Conservation (phyloP, 1,284 basidiomycete species). For the Cystobasidiaceae sp. region DNA sequence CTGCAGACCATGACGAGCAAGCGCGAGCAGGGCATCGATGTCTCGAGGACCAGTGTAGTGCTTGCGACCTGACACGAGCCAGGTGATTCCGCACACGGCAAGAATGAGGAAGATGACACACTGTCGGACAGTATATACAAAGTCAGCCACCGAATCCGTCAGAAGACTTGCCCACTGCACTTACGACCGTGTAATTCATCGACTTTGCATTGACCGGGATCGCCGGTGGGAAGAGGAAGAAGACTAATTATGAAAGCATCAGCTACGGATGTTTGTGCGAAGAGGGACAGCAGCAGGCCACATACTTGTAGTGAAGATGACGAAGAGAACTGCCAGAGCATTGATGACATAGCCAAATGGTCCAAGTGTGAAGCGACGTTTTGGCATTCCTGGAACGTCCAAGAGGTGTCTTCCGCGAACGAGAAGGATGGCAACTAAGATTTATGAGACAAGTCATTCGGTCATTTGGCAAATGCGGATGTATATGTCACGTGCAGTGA, state of each 20-base stretch:
- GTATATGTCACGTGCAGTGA: too few species aligned
- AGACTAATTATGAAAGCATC: too few species aligned
- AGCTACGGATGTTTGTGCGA: neutral
- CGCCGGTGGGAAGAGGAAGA: conserved; percentile 53
- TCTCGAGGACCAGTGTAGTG: conserved; percentile 48
- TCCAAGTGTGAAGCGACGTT: conserved; percentile 36
- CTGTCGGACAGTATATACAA: conserved; percentile 13
- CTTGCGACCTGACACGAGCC: conserved; percentile 47
- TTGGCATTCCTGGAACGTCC: conserved; percentile 42
- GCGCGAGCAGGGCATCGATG: conserved; percentile 50
- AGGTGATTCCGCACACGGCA: conserved; percentile 45
- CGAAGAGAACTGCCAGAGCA: conserved; percentile 48
- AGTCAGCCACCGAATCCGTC: too few species aligned
- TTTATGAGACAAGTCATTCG: too few species aligned
- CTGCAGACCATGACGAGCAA: conserved; percentile 26
- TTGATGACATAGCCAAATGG: conserved; percentile 43
- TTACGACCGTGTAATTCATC: conserved; percentile 48
- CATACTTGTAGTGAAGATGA: conserved; percentile 44
- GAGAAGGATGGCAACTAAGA: conserved; percentile 48
- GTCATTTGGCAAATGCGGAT: too few species aligned
- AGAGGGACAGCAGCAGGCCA: neutral
- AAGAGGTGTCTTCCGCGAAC: conserved; percentile 48
- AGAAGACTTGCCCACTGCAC: too few species aligned
- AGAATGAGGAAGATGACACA: conserved; percentile 37
- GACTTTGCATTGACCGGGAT: conserved; percentile 45